phyloP scores from a whole-genome alignment of 164 flowering plant genomes.

The Akebia trifoliata region DNA sequence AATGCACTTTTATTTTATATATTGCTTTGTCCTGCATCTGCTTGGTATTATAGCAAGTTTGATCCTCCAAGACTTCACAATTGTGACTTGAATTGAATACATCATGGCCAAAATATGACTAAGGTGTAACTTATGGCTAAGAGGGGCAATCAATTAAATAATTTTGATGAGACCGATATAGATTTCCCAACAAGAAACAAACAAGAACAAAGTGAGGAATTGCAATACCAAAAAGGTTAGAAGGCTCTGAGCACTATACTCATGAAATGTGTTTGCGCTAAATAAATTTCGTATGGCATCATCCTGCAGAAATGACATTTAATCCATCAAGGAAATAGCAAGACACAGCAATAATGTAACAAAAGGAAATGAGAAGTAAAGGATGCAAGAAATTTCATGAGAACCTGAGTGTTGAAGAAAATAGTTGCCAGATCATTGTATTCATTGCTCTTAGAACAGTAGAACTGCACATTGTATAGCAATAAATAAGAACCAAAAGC shows the following conservation, averaged over 20 bases:
- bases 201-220: neutral
- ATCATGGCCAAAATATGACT: too few species aligned
- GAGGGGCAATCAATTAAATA: too few species aligned
- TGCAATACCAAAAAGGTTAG: conserved; percentile 78
- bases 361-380: neutral
- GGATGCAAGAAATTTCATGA: conserved; percentile 4
- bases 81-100: too few species aligned
- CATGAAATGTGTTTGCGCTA: conserved; percentile 95
- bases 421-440: conserved; percentile 98
- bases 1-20: too few species aligned
- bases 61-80: too few species aligned
- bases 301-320: conserved; percentile 56
- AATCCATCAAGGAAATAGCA: too few species aligned
- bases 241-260: conserved; percentile 88
- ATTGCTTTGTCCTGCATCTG: too few species aligned
- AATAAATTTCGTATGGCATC: conserved; percentile 97
- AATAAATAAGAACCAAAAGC: conserved; percentile 4
- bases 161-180: too few species aligned
- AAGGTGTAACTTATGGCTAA: too few species aligned
- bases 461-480: conserved; percentile 55
- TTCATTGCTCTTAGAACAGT: conserved; percentile 67
- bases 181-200: neutral
- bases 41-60: too few species aligned
- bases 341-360: too few species aligned
- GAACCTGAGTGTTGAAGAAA: conserved; percentile 97